These are phyloP conservation scores for Ophiostoma triangulosporum DNA, from an alignment of 2,329 filamentous ascomycete species.

Conservation along the genomic window DNA sequence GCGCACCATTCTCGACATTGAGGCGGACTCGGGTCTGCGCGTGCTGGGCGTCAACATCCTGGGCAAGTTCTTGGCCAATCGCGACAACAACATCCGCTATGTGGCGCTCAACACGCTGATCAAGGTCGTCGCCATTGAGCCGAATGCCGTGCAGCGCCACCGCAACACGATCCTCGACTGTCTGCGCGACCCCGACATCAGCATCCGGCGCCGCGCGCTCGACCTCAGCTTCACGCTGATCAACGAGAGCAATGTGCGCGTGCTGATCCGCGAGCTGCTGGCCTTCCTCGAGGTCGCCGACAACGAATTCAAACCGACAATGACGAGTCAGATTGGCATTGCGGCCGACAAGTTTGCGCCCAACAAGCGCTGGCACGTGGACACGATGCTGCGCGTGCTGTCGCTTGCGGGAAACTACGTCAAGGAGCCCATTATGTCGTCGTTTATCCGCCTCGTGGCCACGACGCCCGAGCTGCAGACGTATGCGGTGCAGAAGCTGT, in stretches of 20 bases:
- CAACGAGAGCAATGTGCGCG: constrained; percentile 89
- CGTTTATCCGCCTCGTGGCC: constrained; percentile 88
- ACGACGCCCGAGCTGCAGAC: constrained; percentile 91
- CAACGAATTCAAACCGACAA: constrained; percentile 95
- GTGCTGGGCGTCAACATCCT: constrained; percentile 96
- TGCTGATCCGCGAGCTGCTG: constrained; percentile 82
- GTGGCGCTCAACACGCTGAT: constrained; percentile 94
- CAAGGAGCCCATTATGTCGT: constrained; percentile 94
- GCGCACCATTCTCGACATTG: constrained; percentile 91
- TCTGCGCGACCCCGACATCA: constrained; percentile 91
- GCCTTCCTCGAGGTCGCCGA: constrained; percentile 95
- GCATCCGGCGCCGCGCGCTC: constrained; percentile 85
- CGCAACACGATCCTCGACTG: constrained; percentile 96
- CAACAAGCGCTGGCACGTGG: constrained; percentile 96
- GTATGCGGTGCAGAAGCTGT: constrained; percentile 92
- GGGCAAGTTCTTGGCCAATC: constrained; percentile 90
- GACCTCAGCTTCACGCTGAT: constrained; percentile 97
- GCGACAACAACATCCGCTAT: constrained; percentile 98
- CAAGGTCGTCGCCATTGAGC: constrained; percentile 95
- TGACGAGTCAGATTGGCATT: constrained; percentile 96
- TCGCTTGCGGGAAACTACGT: constrained; percentile 93
- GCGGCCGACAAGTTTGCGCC: constrained; percentile 92
- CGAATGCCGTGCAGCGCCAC: constrained; percentile 92
- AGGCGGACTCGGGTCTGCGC: constrained; percentile 86
- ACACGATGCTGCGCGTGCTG: constrained; percentile 89